Percentiles rank a stretch among this genome's conserved stretches.
Conservation (phyloP, 2,329 filamentous ascomycete species). For the Fusarium caatingaense region DNA sequence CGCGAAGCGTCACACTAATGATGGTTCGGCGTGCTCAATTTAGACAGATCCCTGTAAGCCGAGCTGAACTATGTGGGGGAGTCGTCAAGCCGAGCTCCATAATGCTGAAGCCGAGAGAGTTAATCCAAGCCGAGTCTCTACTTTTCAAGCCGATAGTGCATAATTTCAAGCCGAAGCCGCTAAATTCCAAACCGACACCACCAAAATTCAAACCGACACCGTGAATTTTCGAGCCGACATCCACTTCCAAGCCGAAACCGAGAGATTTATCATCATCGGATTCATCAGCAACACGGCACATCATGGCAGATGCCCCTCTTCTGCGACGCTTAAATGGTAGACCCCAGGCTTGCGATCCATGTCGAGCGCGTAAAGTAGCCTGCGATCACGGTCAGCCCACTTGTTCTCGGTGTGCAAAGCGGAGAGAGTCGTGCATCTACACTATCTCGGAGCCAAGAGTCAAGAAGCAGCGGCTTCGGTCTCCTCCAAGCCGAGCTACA, state of each 20-base stretch:
- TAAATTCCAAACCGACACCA: neutral
- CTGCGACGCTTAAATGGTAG: conserved; percentile 47
- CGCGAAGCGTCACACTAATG: neutral
- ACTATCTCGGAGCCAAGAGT: conserved; percentile 36
- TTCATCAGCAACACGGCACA: conserved; percentile 12
- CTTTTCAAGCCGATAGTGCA: neutral
- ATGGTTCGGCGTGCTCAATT: conserved; percentile 17
- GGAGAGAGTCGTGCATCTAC: conserved; percentile 54
- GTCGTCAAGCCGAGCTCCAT: neutral
- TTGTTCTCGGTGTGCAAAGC: conserved; percentile 54
- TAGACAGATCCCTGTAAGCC: conserved; percentile 27
- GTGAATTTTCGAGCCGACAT: neutral
- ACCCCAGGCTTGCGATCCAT: conserved; percentile 51
- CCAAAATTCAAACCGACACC: conserved; percentile 14
- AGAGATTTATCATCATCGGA: conserved; percentile 20
- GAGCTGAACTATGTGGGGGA: conserved; percentile 31
- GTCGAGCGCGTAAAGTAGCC: conserved; percentile 56
- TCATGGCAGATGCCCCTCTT: conserved; percentile 35
- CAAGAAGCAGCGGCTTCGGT: conserved; percentile 30
- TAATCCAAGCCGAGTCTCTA: conserved; percentile 2
- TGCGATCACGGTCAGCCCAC: conserved; percentile 57
- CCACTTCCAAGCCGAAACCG: conserved; percentile 22
- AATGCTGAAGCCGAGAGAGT: neutral
- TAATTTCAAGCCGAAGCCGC: neutral
- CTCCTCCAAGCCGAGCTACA: conserved; percentile 2